A percentile compares a stretch with the other conserved stretches of the same genome.
These are phyloP conservation scores for Xylariaceae sp. DNA, from an alignment of 2,329 filamentous ascomycete genomes.

Conservation along the genomic window DNA sequence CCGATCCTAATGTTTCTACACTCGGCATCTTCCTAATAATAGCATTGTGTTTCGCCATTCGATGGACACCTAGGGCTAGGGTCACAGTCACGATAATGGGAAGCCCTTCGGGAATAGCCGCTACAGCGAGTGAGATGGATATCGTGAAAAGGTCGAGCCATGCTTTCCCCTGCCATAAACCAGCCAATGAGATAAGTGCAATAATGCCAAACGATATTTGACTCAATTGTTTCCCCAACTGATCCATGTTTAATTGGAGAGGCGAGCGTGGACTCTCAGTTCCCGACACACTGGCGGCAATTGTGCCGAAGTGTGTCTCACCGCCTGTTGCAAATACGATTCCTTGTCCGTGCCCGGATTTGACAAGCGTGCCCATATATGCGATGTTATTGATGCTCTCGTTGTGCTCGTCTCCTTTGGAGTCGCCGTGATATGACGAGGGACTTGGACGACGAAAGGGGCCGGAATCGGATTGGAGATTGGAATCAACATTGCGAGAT, in stretches of 20 bases:
- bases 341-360: slow-evolving; percentile 90
- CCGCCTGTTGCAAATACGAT: slow-evolving; percentile 96
- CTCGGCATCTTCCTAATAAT: slow-evolving; percentile 95
- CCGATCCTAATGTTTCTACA: slow-evolving; percentile 95
- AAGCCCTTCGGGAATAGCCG: slow-evolving; percentile 90
- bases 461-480: slow-evolving; percentile 27
- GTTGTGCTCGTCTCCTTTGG: slow-evolving; percentile 59
- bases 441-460: slow-evolving; percentile 34
- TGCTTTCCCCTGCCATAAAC: slow-evolving; percentile 81
- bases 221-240: slow-evolving; percentile 91
- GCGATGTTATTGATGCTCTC: slow-evolving; percentile 85
- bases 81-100: slow-evolving; percentile 99
- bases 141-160: slow-evolving; percentile 96
- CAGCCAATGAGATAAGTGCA: slow-evolving; percentile 83
- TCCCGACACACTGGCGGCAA: slow-evolving; percentile 86
- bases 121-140: slow-evolving; percentile 91
- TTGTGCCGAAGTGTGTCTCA: slow-evolving; percentile 91
- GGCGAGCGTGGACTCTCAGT: slow-evolving; percentile 95
- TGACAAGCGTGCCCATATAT: slow-evolving; percentile 95
- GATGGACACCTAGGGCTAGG: slow-evolving; percentile 84
- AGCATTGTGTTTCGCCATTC: slow-evolving; percentile 92
- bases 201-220: slow-evolving; percentile 97
- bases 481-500: slow-evolving; percentile 28
- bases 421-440: slow-evolving; percentile 49
- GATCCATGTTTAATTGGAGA: slow-evolving; percentile 92